Percentiles rank a stretch among this genome's conserved stretches.
These are phyloP conservation scores for Quercus phellos DNA, from an alignment of 331 rosid genomes.

Conservation along the genomic window DNA sequence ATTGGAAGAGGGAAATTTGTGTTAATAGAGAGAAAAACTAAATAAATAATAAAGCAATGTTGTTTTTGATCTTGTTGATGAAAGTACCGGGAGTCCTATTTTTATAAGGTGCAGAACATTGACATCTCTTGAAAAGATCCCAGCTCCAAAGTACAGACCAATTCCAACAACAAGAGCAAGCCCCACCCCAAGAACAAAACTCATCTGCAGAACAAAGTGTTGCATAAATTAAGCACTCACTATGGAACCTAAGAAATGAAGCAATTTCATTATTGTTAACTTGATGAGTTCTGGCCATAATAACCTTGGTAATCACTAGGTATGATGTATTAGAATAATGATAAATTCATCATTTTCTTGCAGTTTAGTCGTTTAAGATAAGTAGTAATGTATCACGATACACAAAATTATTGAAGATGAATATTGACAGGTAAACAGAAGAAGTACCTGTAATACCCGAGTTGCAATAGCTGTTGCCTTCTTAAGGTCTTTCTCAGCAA, in stretches of 20 bases:
- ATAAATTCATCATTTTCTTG: too few relatives aligned
- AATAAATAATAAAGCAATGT: background rate
- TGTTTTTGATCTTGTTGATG: background rate
- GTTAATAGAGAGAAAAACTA: background rate
- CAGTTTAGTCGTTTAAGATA: too few relatives aligned
- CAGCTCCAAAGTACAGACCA: conserved; percentile 77
- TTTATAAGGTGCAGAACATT: conserved; percentile 68
- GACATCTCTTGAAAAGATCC: conserved; percentile 57
- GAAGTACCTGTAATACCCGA: conserved; percentile 54
- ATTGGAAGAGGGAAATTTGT: background rate
- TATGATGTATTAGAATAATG: too few relatives aligned
- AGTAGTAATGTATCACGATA: too few relatives aligned
- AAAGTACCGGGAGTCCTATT: conserved; percentile 72
- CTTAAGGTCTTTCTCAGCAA: conserved; percentile 72
- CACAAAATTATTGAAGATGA: background rate
- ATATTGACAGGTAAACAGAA: background rate
- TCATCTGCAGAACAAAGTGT: conserved; percentile 43
- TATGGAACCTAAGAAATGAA: background rate
- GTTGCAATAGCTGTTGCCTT: conserved; percentile 61
- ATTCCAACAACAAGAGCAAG: conserved; percentile 70
- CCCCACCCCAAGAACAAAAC: conserved; percentile 73
- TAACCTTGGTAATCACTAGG: too few relatives aligned
- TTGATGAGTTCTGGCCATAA: too few relatives aligned
- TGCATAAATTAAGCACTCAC: background rate
- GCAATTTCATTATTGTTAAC: background rate